phyloP scores from a whole-genome alignment of 2,329 filamentous ascomycete species.

The Macrophomina tecta region DNA sequence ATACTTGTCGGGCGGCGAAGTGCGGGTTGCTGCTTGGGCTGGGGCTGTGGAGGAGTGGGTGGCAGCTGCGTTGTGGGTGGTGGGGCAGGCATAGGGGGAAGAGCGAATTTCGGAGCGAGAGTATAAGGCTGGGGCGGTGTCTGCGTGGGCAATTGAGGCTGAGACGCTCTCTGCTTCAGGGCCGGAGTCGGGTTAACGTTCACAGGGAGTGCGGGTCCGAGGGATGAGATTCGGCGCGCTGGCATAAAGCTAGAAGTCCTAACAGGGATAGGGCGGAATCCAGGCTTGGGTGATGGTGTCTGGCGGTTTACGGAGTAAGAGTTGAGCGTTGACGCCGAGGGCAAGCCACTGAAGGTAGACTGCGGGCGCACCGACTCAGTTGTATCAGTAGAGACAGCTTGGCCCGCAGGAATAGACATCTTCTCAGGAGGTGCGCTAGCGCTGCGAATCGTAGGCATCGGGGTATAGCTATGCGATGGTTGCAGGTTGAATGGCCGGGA shows the following conservation, averaged over 20 bases:
- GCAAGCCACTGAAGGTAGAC: not conserved
- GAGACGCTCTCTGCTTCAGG: conserved; percentile 18
- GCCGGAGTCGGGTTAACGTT: conserved; percentile 23
- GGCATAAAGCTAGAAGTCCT: conserved; percentile 39
- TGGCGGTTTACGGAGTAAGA: conserved; percentile 33
- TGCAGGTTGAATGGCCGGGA: conserved; percentile 22
- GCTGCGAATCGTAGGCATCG: conserved; percentile 22
- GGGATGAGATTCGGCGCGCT: conserved; percentile 41
- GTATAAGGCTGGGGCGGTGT: not conserved
- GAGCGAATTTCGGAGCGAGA: conserved; percentile 8
- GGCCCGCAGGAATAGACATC: not conserved
- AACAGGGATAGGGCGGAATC: conserved; percentile 44
- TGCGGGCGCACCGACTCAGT: conserved; percentile 4
- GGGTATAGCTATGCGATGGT: conserved; percentile 5
- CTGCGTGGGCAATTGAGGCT: conserved; percentile 7
- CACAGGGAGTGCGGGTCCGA: conserved; percentile 31
- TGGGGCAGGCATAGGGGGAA: conserved; percentile 30
- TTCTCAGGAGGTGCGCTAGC: conserved; percentile 22
- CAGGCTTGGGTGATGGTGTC: conserved; percentile 43
- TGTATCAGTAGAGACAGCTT: conserved; percentile 19
- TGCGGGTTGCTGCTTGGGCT: conserved; percentile 30
- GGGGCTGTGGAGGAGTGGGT: conserved; percentile 6
- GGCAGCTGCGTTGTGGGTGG: conserved; percentile 29
- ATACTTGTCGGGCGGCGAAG: conserved; percentile 52
- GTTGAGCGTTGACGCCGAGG: not conserved